Evolutionary conservation across 306 rosid genomes (phyloP), one percentile per base, ranked within the genome.

Genomic region (Casuarina equisetifolia): DNA sequence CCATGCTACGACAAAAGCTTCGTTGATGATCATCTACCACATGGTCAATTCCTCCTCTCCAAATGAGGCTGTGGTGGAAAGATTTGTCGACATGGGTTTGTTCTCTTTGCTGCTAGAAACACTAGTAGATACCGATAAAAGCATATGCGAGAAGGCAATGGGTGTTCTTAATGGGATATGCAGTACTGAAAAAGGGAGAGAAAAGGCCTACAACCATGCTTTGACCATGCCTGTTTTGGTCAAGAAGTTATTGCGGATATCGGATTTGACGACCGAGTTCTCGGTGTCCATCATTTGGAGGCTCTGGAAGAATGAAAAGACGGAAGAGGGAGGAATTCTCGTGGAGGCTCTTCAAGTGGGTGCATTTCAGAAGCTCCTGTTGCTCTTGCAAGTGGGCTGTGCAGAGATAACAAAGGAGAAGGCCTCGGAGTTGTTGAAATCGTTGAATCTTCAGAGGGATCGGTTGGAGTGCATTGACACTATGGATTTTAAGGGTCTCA

Each of bases 301-400:
- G 87, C 80, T 93, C 12, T 86, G 88, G 78, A 81, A 74, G 5
- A 85, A 84, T 78, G 82, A 59, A 4, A 79, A 83, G 38, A 53
- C 40, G 46, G 83, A 75, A 6, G 81, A 74, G 7, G 91, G 83
- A 38, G 43, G 69, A 82, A 55, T 79, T 66, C 57, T 89, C 64
- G 66, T 87, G 51, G 94, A 89, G 81, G 91, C 91, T 3, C 76
- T 89, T 84, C 96, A 87, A 77, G 82, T 83, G 61, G 98, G 97
- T 20, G 90, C 88, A 25, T 90, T 91, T 70, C 88, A 90, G 82
- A 94, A 94, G 82, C 80, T 91, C 1, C 82, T 94, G 85, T 85
- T 91, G 77, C 17, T 91, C 62, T 80, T 94, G 84, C 94, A 91
- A 78, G 89, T 94, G 19, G 96, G 98, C 3, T 88, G 93, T 82